Conservation (phyloP, 305 asterid genomes). For the Lippia alba region DNA sequence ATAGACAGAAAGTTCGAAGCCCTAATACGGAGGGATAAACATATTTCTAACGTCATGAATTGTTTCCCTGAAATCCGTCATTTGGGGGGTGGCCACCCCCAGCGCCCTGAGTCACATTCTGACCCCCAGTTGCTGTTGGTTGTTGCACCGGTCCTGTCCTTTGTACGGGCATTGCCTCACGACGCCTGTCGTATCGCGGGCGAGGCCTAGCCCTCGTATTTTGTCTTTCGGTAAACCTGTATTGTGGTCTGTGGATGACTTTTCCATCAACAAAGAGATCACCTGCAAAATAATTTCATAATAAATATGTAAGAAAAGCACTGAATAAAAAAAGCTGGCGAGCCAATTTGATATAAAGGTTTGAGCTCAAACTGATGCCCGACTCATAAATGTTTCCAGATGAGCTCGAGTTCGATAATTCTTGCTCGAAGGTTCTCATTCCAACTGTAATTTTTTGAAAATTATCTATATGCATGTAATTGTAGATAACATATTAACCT, state of each 20-base stretch:
- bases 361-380: too few species aligned
- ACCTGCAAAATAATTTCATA: conserved; percentile 48
- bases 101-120: conserved; percentile 34
- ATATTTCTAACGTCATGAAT: conserved; percentile 19
- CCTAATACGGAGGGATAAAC: background rate
- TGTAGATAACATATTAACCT: too few species aligned
- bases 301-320: conserved; percentile 14
- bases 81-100: conserved; percentile 22
- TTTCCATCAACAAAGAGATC: conserved; percentile 83
- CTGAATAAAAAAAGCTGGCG: background rate
- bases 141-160: conserved; percentile 49
- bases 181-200: conserved; percentile 77
- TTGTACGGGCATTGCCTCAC: conserved; percentile 76
- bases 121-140: conserved; percentile 33
- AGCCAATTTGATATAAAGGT: too few species aligned
- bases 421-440: too few species aligned
- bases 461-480: too few species aligned
- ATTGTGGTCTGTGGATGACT: conserved; percentile 85
- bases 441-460: too few species aligned
- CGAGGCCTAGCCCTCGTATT: conserved; percentile 65
- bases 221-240: conserved; percentile 65
- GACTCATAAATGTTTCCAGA: too few species aligned
- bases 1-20: background rate
- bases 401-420: too few species aligned
- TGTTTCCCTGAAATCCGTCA: conserved; percentile 40